Base-by-base conservation (phyloP, 2,329 filamentous ascomycete species). In the Cercospora janseana region DNA sequence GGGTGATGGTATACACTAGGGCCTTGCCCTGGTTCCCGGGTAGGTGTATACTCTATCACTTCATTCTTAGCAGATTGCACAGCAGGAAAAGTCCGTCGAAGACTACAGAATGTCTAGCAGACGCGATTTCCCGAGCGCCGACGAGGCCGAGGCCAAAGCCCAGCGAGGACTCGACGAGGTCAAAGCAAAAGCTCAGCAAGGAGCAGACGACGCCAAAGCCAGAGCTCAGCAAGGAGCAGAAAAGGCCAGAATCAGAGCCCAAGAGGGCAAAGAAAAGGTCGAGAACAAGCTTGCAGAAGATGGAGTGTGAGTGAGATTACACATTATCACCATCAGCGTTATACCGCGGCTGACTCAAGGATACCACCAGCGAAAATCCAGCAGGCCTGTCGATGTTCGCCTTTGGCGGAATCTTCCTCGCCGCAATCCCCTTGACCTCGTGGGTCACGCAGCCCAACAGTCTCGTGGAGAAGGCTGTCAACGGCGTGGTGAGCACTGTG, bases 281-380 rank as follows among this genome's bases (percentile, higher is more conserved):
- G 41, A 54, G 10, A 43, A 44, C 27, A 54, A 60, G 53, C 52
- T 65, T 13, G 37, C 51, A 21, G 52, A 63, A 6, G 62, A 65
- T 58, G 62, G 62, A 45, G 62, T 65, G 60, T 61, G 54, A 48
- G 60, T 51, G n/a, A n/a, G n/a, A n/a, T n/a, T n/a, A n/a, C n/a
- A n/a, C n/a, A n/a, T n/a, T n/a, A n/a, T n/a, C n/a, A n/a, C n/a
- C n/a, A n/a, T n/a, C n/a, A n/a, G n/a, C n/a, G n/a, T n/a, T n/a
- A n/a, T n/a, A n/a, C n/a, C 10, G 4, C 24, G 10, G 32, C 48
- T 51, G 26, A 52, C 12, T 41, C 29, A 12, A 27, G 15, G 2
- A 12, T 8, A 12, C 7, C 2, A 5, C 1, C 50, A 60, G 57
- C 28, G 60, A 59, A 41, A 59, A 63, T 41, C 61, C 62, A 18